Conservation (phyloP, 495 filamentous ascomycete genomes). For the Bathelium albidoporum region DNA sequence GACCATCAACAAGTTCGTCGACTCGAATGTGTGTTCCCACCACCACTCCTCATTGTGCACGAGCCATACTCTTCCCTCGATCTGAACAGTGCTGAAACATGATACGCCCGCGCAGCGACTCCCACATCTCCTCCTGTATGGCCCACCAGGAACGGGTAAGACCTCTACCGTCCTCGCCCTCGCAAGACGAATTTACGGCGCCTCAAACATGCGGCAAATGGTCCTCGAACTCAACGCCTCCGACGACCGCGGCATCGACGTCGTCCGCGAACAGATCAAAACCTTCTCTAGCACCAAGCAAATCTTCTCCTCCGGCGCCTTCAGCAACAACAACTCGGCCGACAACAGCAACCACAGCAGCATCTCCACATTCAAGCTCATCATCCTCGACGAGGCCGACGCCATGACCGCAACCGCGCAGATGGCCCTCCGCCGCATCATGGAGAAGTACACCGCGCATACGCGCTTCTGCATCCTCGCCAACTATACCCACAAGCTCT, state of each 20-base stretch:
- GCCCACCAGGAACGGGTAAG: constrained; percentile 39
- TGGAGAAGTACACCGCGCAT: constrained; percentile 99
- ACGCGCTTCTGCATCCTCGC: constrained; percentile 97
- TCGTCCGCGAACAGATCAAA: constrained; percentile 97
- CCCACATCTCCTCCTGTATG: constrained; percentile 82
- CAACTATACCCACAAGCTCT: constrained; percentile 99
- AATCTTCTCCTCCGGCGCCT: constrained; percentile 40
- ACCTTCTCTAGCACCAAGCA: constrained; percentile 84
- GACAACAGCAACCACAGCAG: constrained; percentile 36
- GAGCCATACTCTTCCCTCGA: background rate
- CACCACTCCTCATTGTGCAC: background rate
- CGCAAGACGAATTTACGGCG: constrained; percentile 83
- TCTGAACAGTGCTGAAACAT: constrained; percentile 21
- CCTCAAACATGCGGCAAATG: constrained; percentile 92
- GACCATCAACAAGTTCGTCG: constrained; percentile 94
- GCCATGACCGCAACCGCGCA: constrained; percentile 96
- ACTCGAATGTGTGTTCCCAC: constrained; percentile 56
- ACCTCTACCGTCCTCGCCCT: constrained; percentile 54
- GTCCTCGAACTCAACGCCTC: constrained; percentile 95
- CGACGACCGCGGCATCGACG: constrained; percentile 95
- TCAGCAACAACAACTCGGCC: constrained; percentile 38
- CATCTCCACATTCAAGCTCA: constrained; percentile 80
- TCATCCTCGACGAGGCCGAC: constrained; percentile 95
- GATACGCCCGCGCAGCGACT: constrained; percentile 41
- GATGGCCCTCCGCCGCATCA: constrained; percentile 93